A percentile compares a stretch with the other conserved stretches of the same genome.
Evolutionary conservation across 805 yeast species (phyloP).

Genomic region (Candida odintsovae): DNA sequence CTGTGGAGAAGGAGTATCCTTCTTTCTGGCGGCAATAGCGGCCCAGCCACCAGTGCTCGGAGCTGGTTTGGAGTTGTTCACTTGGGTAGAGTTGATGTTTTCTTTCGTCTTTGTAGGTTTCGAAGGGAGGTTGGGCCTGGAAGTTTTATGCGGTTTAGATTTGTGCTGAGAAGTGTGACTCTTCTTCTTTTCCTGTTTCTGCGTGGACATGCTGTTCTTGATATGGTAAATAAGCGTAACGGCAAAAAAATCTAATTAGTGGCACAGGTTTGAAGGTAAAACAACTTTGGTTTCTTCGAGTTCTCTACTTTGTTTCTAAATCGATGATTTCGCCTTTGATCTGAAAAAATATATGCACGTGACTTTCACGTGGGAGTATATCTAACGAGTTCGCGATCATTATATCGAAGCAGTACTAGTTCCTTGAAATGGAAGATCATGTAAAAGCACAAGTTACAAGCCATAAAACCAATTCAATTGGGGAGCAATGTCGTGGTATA

Average conservation of each 20-base stretch:
- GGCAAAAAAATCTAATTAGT: not conserved
- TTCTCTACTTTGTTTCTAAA: not conserved
- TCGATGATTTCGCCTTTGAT: not conserved
- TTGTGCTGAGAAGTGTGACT: not conserved
- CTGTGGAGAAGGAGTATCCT: not conserved
- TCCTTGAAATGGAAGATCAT: too few species aligned
- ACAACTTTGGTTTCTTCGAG: not conserved
- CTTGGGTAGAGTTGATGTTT: not conserved
- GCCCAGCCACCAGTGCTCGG: constrained; percentile 14
- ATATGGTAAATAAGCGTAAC: not conserved
- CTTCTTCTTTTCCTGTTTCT: not conserved
- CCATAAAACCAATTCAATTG: too few species aligned
- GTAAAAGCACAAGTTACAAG: too few species aligned
- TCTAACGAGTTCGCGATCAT: not conserved
- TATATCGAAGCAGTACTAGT: too few species aligned
- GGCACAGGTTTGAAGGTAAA: not conserved
- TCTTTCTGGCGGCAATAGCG: constrained; percentile 13
- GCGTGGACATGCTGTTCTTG: not conserved
- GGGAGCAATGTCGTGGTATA: constrained; percentile 9
- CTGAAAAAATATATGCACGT: not conserved
- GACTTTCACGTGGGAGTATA: not conserved
- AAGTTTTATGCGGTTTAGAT: not conserved
- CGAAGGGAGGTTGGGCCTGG: constrained; percentile 5
- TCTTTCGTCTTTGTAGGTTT: constrained; percentile 1
- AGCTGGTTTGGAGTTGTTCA: not conserved